Evolutionary conservation across 2,329 filamentous ascomycete species (phyloP).

Genomic region (Fusarium sp.): DNA sequence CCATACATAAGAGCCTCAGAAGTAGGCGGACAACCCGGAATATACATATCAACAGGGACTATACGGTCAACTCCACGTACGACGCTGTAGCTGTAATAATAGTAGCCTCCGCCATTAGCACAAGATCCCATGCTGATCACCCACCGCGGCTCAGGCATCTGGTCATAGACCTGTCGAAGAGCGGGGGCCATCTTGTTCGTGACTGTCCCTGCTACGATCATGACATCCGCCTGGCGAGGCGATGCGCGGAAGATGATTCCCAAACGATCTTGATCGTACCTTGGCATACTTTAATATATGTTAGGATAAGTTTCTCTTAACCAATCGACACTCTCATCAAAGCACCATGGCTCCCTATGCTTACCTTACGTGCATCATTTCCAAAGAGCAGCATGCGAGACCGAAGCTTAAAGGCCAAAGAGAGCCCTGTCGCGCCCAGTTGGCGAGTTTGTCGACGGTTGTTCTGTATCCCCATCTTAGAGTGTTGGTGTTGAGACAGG

Average conservation of each 20-base stretch:
- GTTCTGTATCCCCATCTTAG: constrained; percentile 51
- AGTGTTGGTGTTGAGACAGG: rapidly evolving
- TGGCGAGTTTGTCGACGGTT: constrained; percentile 64
- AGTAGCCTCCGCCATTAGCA: constrained; percentile 78
- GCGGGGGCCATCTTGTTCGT: constrained; percentile 77
- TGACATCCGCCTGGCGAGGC: constrained; percentile 71
- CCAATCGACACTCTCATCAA: neutral
- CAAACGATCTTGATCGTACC: constrained; percentile 72
- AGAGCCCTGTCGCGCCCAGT: constrained; percentile 69
- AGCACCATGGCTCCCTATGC: neutral
- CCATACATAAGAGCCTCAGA: constrained; percentile 62
- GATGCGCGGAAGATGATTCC: constrained; percentile 76
- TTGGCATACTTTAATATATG: constrained; percentile 54
- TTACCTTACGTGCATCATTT: constrained; percentile 69
- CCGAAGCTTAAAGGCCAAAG: constrained; percentile 71
- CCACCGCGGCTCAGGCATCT: constrained; percentile 74
- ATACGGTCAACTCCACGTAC: constrained; percentile 73
- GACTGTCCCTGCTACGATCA: constrained; percentile 74
- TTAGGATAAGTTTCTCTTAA: neutral
- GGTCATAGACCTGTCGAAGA: constrained; percentile 72
- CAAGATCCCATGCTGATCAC: constrained; percentile 76
- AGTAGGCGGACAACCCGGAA: constrained; percentile 70
- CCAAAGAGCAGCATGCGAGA: constrained; percentile 71
- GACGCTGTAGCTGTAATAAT: constrained; percentile 78
- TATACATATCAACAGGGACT: constrained; percentile 74